Percentiles rank a stretch among this genome's conserved stretches.
phyloP scores from a whole-genome alignment of 148 eudicot genomes.

The Suaeda aralocaspica region DNA sequence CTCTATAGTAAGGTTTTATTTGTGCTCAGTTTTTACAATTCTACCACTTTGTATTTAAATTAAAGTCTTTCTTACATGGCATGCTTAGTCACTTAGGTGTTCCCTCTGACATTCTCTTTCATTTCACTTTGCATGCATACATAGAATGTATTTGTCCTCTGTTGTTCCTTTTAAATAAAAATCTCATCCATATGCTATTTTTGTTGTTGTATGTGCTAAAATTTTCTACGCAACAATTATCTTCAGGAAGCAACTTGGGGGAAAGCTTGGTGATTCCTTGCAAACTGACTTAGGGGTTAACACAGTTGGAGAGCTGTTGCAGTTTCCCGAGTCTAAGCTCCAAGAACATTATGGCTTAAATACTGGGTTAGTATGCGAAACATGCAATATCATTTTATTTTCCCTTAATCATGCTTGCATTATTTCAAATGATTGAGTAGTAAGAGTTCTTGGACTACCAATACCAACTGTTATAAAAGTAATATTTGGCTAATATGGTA shows the following conservation, averaged over 20 bases:
- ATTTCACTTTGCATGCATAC: too few relatives aligned
- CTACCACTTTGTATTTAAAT: too few relatives aligned
- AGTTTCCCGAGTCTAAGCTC: slow-evolving; percentile 76
- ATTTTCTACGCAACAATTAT: slow-evolving; percentile 9
- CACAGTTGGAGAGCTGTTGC: slow-evolving; percentile 78
- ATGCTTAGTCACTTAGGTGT: too few relatives aligned
- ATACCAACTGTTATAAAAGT: too few relatives aligned
- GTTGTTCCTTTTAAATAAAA: not conserved
- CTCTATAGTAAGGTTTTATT: too few relatives aligned
- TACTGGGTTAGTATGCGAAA: slow-evolving; percentile 62
- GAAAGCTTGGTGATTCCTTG: slow-evolving; percentile 89
- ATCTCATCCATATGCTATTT: not conserved
- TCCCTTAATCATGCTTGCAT: too few relatives aligned
- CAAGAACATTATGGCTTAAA: slow-evolving; percentile 79
- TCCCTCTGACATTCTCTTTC: too few relatives aligned
- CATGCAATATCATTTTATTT: not conserved
- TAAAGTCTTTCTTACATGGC: too few relatives aligned
- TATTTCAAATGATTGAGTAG: slow-evolving; percentile 6
- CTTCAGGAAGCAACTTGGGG: slow-evolving; percentile 95
- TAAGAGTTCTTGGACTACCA: not conserved
- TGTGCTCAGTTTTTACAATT: too few relatives aligned
- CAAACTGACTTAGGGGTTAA: slow-evolving; percentile 66
- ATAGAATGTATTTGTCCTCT: too few relatives aligned
- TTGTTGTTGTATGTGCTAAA: not conserved
- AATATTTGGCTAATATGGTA: too few relatives aligned